phyloP scores from a whole-genome alignment of 1,284 basidiomycete genomes.

The Cutaneotrichosporon cutaneum region DNA sequence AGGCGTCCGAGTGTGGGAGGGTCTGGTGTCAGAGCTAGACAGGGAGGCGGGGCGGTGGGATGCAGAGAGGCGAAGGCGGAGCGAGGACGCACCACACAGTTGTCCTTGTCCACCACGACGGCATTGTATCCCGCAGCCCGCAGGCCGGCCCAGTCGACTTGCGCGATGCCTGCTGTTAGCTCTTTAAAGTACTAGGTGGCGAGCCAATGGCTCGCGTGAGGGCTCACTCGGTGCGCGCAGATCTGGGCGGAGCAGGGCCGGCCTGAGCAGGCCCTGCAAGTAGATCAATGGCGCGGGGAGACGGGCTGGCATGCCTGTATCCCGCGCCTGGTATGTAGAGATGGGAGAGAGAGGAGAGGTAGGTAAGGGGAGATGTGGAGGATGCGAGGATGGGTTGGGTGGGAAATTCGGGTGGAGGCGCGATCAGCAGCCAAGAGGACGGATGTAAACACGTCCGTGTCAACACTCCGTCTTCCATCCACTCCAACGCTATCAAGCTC shows the following conservation, averaged over 20 bases:
- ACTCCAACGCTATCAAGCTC: background rate
- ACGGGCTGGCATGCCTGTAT: constrained; percentile 27
- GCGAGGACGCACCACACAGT: constrained; percentile 81
- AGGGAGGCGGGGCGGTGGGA: too few species aligned
- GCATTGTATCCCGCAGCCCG: constrained; percentile 75
- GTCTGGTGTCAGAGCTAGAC: too few species aligned
- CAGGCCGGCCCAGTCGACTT: constrained; percentile 79
- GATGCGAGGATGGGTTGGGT: background rate
- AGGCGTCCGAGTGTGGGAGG: constrained; percentile 66
- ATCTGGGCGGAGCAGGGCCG: constrained; percentile 70
- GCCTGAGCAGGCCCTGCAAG: constrained; percentile 69
- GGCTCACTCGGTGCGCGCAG: constrained; percentile 68
- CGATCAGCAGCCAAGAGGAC: background rate
- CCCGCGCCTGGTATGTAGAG: constrained; percentile 1
- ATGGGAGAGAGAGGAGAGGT: background rate
- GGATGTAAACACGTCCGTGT: constrained; percentile 1
- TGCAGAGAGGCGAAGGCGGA: too few species aligned
- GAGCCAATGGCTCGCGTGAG: background rate
- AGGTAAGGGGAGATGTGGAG: background rate
- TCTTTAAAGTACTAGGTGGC: background rate
- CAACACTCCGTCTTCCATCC: background rate
- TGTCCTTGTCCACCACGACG: constrained; percentile 95
- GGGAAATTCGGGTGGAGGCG: constrained; percentile 7
- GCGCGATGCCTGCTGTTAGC: constrained; percentile 70
- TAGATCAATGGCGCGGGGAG: constrained; percentile 73